These are phyloP conservation scores for Flaveria linearis DNA, from an alignment of 129 eudicot species.

Conservation along the genomic window DNA sequence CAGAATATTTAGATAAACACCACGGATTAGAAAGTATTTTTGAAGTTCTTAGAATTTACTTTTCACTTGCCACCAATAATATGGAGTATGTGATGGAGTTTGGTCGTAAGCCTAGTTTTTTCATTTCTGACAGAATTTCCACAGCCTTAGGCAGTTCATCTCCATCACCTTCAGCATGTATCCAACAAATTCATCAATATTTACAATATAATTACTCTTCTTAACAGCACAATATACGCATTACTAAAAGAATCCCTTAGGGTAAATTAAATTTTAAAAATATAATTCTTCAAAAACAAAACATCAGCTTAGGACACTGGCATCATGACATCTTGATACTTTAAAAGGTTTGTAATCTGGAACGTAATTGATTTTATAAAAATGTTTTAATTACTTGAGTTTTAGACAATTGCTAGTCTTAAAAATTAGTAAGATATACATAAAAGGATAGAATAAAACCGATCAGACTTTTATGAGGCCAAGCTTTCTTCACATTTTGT, in stretches of 20 bases:
- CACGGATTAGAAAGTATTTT: slow-evolving; percentile 5
- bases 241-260: background rate
- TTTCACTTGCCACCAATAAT: slow-evolving; percentile 82
- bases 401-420: background rate
- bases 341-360: background rate
- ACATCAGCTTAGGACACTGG: background rate
- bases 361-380: background rate
- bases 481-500: too few relatives aligned
- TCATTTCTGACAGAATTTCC: slow-evolving; percentile 72
- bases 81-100: slow-evolving; percentile 89
- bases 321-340: background rate
- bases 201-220: too few relatives aligned
- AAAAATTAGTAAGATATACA: background rate
- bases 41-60: slow-evolving; percentile 46
- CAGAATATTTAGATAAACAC: slow-evolving; percentile 11
- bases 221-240: background rate
- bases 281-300: background rate
- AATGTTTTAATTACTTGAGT: background rate
- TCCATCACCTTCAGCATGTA: slow-evolving; percentile 71
- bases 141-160: slow-evolving; percentile 75
- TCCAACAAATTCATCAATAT: slow-evolving; percentile 11
- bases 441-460: too few relatives aligned
- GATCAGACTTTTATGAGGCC: too few relatives aligned
- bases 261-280: background rate
- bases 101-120: slow-evolving; percentile 65